phyloP scores from a whole-genome alignment of 2,329 filamentous ascomycete genomes.

The Coniochaeta hoffmannii region DNA sequence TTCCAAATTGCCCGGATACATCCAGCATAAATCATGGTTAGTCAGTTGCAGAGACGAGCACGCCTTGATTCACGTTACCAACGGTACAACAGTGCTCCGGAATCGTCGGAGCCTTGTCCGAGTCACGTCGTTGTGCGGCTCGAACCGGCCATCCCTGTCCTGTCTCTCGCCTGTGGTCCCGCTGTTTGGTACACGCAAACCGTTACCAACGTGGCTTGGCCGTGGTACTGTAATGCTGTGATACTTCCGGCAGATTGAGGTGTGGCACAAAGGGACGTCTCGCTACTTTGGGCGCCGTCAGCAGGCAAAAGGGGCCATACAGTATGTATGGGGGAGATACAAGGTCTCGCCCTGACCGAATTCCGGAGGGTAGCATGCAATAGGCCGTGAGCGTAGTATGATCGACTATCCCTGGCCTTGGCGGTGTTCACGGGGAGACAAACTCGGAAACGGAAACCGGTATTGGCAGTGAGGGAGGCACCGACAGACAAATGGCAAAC shows the following conservation, averaged over 20 bases:
- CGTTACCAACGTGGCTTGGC: constrained; percentile 2
- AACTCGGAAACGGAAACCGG: neutral
- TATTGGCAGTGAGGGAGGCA: neutral
- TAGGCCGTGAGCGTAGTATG: no score
- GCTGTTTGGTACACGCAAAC: neutral
- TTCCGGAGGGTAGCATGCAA: neutral
- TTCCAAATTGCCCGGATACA: neutral
- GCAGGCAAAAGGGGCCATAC: neutral
- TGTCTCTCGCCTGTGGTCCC: neutral
- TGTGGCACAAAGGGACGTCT: neutral
- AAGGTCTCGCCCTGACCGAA: no score
- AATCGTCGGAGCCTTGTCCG: neutral
- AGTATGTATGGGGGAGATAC: no score
- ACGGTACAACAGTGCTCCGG: neutral
- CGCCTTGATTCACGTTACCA: neutral
- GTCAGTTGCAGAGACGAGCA: neutral
- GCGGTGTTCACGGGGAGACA: no score
- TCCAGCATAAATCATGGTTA: neutral
- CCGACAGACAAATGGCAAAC: neutral
- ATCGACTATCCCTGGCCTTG: no score
- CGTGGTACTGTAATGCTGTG: neutral
- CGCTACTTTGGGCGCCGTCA: neutral
- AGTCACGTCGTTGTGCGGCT: neutral
- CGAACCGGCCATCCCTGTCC: neutral
- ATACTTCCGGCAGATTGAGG: neutral